Conservation (phyloP, 768 basidiomycete genomes). For the Candolleomyces eurysporus region DNA sequence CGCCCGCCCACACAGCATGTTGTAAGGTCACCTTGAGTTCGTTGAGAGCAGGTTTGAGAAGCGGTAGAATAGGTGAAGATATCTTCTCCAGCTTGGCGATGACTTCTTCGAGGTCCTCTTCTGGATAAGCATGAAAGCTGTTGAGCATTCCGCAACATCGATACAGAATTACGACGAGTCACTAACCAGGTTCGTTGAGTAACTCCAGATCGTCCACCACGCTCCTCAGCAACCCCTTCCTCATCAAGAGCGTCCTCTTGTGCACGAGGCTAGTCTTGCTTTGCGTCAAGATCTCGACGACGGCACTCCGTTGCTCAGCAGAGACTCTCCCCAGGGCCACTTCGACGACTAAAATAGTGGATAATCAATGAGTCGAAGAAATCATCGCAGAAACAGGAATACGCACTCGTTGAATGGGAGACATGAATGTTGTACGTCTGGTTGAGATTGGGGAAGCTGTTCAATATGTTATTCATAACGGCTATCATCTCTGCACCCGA, state of each 20-base stretch:
- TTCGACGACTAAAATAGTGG: conserved; percentile 58
- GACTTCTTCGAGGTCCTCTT: conserved; percentile 60
- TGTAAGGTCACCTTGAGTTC: conserved; percentile 66
- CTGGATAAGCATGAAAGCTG: conserved; percentile 26
- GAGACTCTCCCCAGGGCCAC: conserved; percentile 62
- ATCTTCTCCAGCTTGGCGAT: conserved; percentile 56
- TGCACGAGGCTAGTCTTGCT: conserved; percentile 64
- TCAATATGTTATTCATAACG: conserved; percentile 63
- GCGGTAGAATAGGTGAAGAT: conserved; percentile 48
- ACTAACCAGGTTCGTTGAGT: conserved; percentile 58
- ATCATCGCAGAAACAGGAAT: background rate
- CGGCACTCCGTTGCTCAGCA: conserved; percentile 47
- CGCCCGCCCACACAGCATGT: conserved; percentile 59
- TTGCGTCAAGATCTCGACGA: conserved; percentile 65
- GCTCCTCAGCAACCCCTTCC: conserved; percentile 66
- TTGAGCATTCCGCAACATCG: background rate
- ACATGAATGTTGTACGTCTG: conserved; percentile 73
- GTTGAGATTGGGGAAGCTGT: conserved; percentile 67
- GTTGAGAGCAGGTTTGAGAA: conserved; percentile 50
- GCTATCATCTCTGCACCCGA: conserved; percentile 75
- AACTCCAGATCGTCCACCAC: conserved; percentile 75
- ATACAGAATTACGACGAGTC: background rate
- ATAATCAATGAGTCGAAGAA: conserved; percentile 1
- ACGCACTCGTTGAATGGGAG: conserved; percentile 74
- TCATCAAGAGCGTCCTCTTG: conserved; percentile 65